Base-by-base conservation (phyloP, 2,329 filamentous ascomycete genomes). In the Teratosphaeria nubilosa region DNA sequence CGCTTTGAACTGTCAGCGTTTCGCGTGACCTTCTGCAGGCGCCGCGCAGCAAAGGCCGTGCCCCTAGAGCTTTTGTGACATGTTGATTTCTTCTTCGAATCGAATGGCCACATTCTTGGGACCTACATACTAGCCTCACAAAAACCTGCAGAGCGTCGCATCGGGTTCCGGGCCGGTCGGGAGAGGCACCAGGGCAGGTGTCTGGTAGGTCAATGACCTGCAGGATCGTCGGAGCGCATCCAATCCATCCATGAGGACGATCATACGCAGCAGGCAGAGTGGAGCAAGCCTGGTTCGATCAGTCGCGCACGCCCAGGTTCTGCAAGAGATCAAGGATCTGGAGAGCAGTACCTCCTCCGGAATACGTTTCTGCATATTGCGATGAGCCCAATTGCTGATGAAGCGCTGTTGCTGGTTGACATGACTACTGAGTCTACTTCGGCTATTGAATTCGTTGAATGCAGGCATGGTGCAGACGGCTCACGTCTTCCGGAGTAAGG, bases 101-200 rank as follows among this genome's bases (percentile, higher is more conserved):
- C 53, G 50, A 56, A 51, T 52, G 61, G 63, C 58, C 62, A 54
- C 56, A 59, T 63, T 55, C 59, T 59, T 63, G 63, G 65, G 64
- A 63, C 57, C 60, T 61, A 59, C 61, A 57, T 53, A 32, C 61
- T 66, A 64, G 64, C 61, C 58, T 62, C 58, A 61, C 62, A 55
- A 60, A 58, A 55, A 63, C 64, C 64, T 68, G 66, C 66, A 64
- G 62, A 57, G 56, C 56, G 48, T 57, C 60, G 60, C 63, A 63
- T 61, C 67, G 68, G 66, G 57, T 60, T 41, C 56, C 67, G 68
- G 67, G 59, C 68, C 68, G 66, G 62, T 62, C 68, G 66, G 66
- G 59, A 62, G 62, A 62, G 63, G 61, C 60, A 60, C 59, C 66
- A 68, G 67, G 67, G 65, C 67, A 68, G 53, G 27, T 32, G 30